Base-by-base conservation (phyloP, 1,284 basidiomycete species). In the Heterobasidion annosum region DNA sequence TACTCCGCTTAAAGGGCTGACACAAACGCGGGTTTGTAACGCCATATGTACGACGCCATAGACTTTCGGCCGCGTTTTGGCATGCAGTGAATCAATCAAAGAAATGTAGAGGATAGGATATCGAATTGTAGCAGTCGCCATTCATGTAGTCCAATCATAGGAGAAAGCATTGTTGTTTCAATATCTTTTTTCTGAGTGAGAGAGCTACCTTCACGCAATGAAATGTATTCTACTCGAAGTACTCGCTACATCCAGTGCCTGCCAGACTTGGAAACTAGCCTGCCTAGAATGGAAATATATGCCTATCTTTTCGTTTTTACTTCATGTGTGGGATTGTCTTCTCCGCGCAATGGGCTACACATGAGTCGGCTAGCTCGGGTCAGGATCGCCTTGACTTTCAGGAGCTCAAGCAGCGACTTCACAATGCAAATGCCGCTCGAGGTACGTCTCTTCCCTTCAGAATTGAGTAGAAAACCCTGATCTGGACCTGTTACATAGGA, bases 1-100 rank as follows among this genome's bases (percentile, higher is more conserved):
- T 99, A 99, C 82, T 82, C 81, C 69, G 92, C 92, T 65, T 98
- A 84, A 83, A 59, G 51, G 5, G 34, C 33, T 25, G 13, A 34
- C 48, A n/a, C 19, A 12, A 15, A n/a, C 18, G 15, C n/a, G 50
- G 13, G 32, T 6, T 16, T 32, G n/a, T 32, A 18, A 50, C 25
- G 33, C 34, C 15, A 50, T 10, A 50, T 12, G 19, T 18, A n/a
- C 13, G n/a, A 15, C 34, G 10, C 48, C 34, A 35, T 50, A 50
- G 48, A 50, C 19, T 50, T 48, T 34, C 8, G 19, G 33, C 34
- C 33, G n/a, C 12, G 37, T 40, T 12, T n/a, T n/a, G 10, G 37
- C n/a, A n/a, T 40, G 37, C 12, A 10, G n/a, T 40, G 37, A 40
- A n/a, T 10, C 37, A 40, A 40, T n/a, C n/a, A 40, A n/a, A n/a